These are phyloP conservation scores for Typha latifolia DNA, from an alignment of 176 grass and related monocot genomes.

Conservation along the genomic window DNA sequence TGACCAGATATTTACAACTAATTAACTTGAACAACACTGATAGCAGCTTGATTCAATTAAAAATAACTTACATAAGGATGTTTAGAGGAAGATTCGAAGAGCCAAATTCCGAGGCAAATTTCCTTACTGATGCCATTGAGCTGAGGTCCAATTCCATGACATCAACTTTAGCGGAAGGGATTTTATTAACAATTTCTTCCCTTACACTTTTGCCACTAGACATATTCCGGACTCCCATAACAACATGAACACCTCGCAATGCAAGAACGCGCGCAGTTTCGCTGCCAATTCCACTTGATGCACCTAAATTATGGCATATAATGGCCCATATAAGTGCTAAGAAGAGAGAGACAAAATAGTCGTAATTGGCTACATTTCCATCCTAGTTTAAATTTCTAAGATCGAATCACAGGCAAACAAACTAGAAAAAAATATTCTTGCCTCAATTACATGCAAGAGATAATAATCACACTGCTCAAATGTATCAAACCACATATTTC, in stretches of 20 bases:
- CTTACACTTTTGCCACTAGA: conserved; percentile 30
- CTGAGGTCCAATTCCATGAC: conserved; percentile 79
- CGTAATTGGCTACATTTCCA: too few relatives aligned
- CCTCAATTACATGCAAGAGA: too few relatives aligned
- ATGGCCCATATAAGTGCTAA: background rate
- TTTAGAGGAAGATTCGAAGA: conserved; percentile 54
- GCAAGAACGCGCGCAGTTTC: conserved; percentile 65
- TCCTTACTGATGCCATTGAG: conserved; percentile 56
- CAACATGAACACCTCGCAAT: conserved; percentile 53
- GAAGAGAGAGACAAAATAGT: too few relatives aligned
- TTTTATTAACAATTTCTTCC: conserved; percentile 31
- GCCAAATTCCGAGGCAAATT: conserved; percentile 55
- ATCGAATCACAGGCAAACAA: too few relatives aligned
- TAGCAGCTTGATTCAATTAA: background rate
- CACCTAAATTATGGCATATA: conserved; percentile 23
- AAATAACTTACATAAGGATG: conserved; percentile 61
- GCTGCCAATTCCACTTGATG: conserved; percentile 76
- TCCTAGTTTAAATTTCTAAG: too few relatives aligned
- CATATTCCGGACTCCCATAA: conserved; percentile 63
- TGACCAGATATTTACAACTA: background rate
- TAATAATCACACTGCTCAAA: too few relatives aligned
- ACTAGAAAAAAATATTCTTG: too few relatives aligned
- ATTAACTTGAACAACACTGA: background rate
- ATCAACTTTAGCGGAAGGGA: conserved; percentile 40
- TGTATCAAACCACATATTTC: too few relatives aligned